Percentiles rank a stretch among this genome's conserved stretches.
Evolutionary conservation across 768 basidiomycete species (phyloP).

Genomic region (Botryobasidium botryosum): DNA sequence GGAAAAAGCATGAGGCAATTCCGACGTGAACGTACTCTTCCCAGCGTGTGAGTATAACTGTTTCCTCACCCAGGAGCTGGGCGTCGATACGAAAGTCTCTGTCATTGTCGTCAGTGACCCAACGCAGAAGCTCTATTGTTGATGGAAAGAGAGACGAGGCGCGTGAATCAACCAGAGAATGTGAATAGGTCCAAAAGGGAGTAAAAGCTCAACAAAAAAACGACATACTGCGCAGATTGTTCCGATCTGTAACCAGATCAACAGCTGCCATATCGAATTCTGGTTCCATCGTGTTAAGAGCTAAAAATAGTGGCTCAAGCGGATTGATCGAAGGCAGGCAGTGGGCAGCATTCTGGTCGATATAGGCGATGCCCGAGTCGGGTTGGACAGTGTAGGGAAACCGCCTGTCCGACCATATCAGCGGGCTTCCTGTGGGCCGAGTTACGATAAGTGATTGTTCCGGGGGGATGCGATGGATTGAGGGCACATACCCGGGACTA

Average conservation of each 20-base stretch:
- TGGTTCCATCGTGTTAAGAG: constrained; percentile 29
- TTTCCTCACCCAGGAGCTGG: constrained; percentile 44
- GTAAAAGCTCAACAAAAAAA: no score
- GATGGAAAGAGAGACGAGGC: no score
- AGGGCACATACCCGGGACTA: no score
- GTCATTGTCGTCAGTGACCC: constrained; percentile 22
- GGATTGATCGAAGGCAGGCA: constrained; percentile 19
- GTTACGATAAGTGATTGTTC: no score
- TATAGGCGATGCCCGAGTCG: constrained; percentile 32
- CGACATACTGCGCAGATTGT: constrained; percentile 48
- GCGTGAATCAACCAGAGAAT: no score
- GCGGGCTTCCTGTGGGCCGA: constrained; percentile 46
- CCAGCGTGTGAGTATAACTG: constrained; percentile 44
- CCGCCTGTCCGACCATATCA: constrained; percentile 33
- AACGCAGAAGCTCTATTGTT: constrained; percentile 43
- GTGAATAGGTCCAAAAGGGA: no score
- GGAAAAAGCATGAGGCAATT: no score
- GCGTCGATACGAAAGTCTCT: constrained; percentile 52
- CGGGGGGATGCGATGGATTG: no score
- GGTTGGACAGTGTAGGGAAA: constrained; percentile 36
- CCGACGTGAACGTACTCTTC: no score
- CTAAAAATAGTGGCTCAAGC: constrained; percentile 40
- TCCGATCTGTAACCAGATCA: constrained; percentile 45
- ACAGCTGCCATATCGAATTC: constrained; percentile 24
- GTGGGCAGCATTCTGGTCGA: constrained; percentile 42